phyloP scores from a whole-genome alignment of 345 rosid genomes.

The Salix dunnii region DNA sequence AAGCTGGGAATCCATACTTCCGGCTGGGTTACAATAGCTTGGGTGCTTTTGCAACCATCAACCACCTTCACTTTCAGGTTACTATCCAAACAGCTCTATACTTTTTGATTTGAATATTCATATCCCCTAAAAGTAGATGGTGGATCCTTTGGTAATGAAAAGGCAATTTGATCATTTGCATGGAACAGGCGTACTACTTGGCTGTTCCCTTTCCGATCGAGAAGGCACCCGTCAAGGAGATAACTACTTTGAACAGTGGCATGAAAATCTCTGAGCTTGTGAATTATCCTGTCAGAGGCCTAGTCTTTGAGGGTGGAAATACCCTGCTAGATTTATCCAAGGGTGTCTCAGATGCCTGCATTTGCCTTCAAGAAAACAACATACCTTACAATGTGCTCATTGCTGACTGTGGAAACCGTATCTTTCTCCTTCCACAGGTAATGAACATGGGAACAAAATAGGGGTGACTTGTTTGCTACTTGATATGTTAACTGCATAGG shows the following conservation, averaged over 20 bases:
- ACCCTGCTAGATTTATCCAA: conserved; percentile 50
- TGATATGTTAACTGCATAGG: not conserved
- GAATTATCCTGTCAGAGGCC: conserved; percentile 83
- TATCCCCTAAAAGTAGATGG: not conserved
- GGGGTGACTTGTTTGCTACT: not conserved
- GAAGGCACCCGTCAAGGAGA: conserved; percentile 65
- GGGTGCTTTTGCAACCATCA: conserved; percentile 97
- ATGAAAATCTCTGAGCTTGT: conserved; percentile 64
- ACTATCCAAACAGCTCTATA: not conserved
- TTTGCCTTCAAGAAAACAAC: conserved; percentile 88
- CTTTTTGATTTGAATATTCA: not conserved
- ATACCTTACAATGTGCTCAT: conserved; percentile 83
- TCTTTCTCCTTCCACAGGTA: conserved; percentile 92
- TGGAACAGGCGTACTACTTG: conserved; percentile 74
- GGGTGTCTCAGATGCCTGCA: conserved; percentile 63
- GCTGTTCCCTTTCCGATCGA: conserved; percentile 78
- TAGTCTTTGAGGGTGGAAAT: conserved; percentile 77
- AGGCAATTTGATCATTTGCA: conserved; percentile 4
- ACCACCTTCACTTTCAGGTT: conserved; percentile 99
- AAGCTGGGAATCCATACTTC: conserved; percentile 77
- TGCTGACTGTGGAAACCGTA: conserved; percentile 68
- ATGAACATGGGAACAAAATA: conserved; percentile 3
- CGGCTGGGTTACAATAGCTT: conserved; percentile 94
- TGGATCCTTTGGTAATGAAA: not conserved
- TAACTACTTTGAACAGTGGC: conserved; percentile 38